Evolutionary conservation across 768 basidiomycete species (phyloP), one percentile per base, ranked within the genome.

Genomic region (Amanita jacksonii): DNA sequence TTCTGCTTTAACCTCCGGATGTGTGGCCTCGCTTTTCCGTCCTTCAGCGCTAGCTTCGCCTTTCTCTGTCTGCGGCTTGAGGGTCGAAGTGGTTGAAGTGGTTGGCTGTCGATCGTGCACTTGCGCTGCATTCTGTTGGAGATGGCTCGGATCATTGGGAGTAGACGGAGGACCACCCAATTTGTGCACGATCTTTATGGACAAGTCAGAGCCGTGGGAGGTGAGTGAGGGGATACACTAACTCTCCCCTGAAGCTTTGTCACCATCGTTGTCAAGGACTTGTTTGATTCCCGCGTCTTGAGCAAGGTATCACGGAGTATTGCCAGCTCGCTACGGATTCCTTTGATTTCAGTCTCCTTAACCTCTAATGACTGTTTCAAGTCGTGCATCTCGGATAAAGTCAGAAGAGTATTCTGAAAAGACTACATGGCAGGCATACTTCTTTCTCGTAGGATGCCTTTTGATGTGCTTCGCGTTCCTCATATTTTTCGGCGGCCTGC

Each of bases 281-380:
- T 57, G 12, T 58, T 57, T 27, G 45, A 57, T 13, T 57, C 59
- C 44, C 61, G 60, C 2, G 52, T 46, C 50, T 55, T 64, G 12
- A 56, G 54, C 12, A 64, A 52, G 37, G 52, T 60, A 30, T 55
- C 57, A 13, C 53, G 52, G 16, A 51, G 48, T 13, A 33, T 37
- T 18, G 49, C 48, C 1, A 63, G 42, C 32, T 61, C 58, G 23
- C 53, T 49, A 23, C 49, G 51, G 22, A 61, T 45, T 15, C 46
- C 43, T 6, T 45, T 40, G 22, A 58, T 60, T 15, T 60, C 56
- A 12, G 43, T 33, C 39, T 58, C 52, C 10, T 54, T 49, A 3
- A 43, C 46, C 28, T 50, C 36, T 9, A 57, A 39, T 12, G 47
- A 46, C 15, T 37, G 43, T 43, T 46, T 50, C 39, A 64, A 50